phyloP scores from a whole-genome alignment of 768 basidiomycete species.

The Tremella yokohamensis region DNA sequence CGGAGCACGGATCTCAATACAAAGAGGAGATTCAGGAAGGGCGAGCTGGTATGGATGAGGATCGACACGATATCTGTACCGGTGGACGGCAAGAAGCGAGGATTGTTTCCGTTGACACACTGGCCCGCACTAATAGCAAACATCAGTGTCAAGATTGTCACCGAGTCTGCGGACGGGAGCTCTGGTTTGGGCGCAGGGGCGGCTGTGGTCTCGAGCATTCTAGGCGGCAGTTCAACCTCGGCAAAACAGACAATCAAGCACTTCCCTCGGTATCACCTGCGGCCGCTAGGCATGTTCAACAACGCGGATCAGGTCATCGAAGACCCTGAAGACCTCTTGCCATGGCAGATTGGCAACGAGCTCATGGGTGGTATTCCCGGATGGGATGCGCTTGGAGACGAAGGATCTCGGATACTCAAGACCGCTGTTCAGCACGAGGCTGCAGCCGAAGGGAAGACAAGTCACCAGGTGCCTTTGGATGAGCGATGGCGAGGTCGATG shows the following conservation, averaged over 20 bases:
- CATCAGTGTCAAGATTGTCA: constrained; percentile 3
- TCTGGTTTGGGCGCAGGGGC: constrained; percentile 5
- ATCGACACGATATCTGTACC: constrained; percentile 24
- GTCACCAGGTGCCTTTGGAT: not conserved
- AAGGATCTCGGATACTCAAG: constrained; percentile 19
- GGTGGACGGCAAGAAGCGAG: not conserved
- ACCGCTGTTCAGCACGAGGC: constrained; percentile 21
- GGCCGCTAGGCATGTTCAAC: constrained; percentile 38
- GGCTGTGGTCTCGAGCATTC: not conserved
- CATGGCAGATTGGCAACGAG: constrained; percentile 35
- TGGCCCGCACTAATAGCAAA: constrained; percentile 40
- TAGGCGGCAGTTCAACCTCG: not conserved
- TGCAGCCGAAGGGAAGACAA: constrained; percentile 12
- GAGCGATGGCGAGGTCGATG: constrained; percentile 30
- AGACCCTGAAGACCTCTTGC: constrained; percentile 28
- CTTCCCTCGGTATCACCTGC: constrained; percentile 27
- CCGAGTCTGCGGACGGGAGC: constrained; percentile 7
- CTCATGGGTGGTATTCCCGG: constrained; percentile 32
- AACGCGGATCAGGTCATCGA: constrained; percentile 20
- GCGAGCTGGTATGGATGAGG: constrained; percentile 38
- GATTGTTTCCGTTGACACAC: constrained; percentile 30
- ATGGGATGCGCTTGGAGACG: constrained; percentile 30
- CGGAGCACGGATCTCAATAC: constrained; percentile 26
- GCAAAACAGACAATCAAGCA: not conserved
- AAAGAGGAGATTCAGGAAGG: constrained; percentile 31